These are phyloP conservation scores for Suhomyces sp. DNA, from an alignment of 805 yeast species.

Conservation along the genomic window DNA sequence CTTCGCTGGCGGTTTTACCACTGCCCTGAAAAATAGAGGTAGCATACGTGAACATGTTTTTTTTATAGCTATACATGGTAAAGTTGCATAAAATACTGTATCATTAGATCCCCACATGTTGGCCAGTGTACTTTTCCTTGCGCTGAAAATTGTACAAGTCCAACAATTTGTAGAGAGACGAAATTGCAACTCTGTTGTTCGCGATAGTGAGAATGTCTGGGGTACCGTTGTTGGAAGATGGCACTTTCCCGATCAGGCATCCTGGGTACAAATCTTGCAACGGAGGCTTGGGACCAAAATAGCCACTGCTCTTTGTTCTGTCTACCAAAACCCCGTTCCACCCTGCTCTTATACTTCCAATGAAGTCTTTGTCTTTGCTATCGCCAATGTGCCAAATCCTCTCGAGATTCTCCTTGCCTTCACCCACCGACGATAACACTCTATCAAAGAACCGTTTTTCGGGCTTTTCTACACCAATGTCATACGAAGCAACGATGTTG, in stretches of 20 bases:
- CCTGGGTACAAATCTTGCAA: neutral
- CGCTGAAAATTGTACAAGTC: neutral
- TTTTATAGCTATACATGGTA: neutral
- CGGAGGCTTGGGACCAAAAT: constrained; percentile 9
- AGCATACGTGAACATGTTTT: neutral
- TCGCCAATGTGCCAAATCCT: constrained; percentile 70
- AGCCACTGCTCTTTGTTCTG: constrained; percentile 27
- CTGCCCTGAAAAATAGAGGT: neutral
- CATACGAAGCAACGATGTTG: constrained; percentile 53
- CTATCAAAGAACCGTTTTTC: constrained; percentile 43
- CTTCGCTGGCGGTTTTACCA: neutral
- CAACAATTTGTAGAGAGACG: neutral
- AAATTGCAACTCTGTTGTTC: constrained; percentile 29
- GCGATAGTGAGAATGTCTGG: constrained; percentile 27
- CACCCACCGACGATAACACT: constrained; percentile 25
- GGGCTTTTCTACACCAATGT: constrained; percentile 55
- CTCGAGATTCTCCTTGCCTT: constrained; percentile 14
- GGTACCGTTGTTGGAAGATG: constrained; percentile 4
- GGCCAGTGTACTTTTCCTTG: neutral
- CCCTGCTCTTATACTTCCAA: constrained; percentile 53
- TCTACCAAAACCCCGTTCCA: constrained; percentile 61
- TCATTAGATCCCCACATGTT: neutral
- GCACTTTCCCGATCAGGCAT: constrained; percentile 2
- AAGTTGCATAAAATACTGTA: neutral
- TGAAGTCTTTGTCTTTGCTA: constrained; percentile 50